Base-by-base conservation (phyloP, 2,329 filamentous ascomycete genomes). In the Aspergillus candidus region DNA sequence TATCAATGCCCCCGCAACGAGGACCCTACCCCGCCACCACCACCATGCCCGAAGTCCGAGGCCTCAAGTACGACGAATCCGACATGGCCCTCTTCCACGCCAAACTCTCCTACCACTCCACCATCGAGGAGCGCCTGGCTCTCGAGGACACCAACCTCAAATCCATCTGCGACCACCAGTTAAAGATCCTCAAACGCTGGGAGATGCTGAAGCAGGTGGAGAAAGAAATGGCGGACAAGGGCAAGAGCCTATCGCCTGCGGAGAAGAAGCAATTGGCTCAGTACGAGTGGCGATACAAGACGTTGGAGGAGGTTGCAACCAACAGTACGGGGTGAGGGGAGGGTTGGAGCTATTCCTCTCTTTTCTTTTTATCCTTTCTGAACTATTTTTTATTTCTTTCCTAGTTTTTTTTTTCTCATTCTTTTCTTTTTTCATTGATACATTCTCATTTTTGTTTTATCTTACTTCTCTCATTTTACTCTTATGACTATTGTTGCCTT, bases 1-100 rank as follows among this genome's bases (percentile, higher is more conserved):
- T 18, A 10, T 29, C 43, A 10, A 14, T 22, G 15, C 34, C 33
- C 12, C 13, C 17, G 36, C 33, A 37, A 11, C 30, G 4, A 35
- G 18, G 17, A 32, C 14, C 41, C 30, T 33, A 13, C 8, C 47
- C 53, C 7, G 39, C 38, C 29, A 39, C 44, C 33, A 31, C 35
- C 27, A 43, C 55, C 27, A 49, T 66, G 15, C 63, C 61, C n/a
- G 62, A 66, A 49, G 59, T 54, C 27, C 52, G 58, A 31, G 63
- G 62, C 11, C 47, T 66, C 33, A 59, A 52, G 39, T 66, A 66
- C 49, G 62, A 65, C 43, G 61, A 66, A 52, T 62, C 59, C 37
- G 62, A 66, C 35, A 66, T 66, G 62, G 60, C 60, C 2, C 57
- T 64, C 32, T 66, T 66, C 41, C 59, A 58, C 32, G 63, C 63